Evolutionary conservation across 2,329 filamentous ascomycete genomes (phyloP).

Genomic region (Sarocladium oryzae): DNA sequence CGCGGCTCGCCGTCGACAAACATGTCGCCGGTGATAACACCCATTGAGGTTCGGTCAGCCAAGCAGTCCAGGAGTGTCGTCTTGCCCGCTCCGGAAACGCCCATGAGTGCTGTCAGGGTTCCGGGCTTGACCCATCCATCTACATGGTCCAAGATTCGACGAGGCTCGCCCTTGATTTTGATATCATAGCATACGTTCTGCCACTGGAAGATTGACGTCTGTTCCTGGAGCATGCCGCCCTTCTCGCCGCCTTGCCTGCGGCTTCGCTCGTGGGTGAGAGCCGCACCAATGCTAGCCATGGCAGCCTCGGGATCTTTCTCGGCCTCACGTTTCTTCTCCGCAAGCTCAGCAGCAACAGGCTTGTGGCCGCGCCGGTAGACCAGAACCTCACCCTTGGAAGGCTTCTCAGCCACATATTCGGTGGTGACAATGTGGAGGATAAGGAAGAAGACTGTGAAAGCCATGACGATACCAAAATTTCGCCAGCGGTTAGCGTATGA

Average conservation of each 20-base stretch:
- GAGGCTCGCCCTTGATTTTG: slow-evolving; percentile 65
- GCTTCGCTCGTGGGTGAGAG: slow-evolving; percentile 10
- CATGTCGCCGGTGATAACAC: slow-evolving; percentile 14
- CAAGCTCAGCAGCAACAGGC: slow-evolving; percentile 49
- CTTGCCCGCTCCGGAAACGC: slow-evolving; percentile 26
- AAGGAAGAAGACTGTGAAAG: slow-evolving; percentile 55
- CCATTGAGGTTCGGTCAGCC: slow-evolving; percentile 12
- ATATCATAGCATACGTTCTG: slow-evolving; percentile 65
- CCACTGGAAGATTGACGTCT: slow-evolving; percentile 64
- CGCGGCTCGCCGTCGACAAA: slow-evolving; percentile 13
- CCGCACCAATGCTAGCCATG: slow-evolving; percentile 41
- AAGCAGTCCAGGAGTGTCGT: slow-evolving; percentile 13
- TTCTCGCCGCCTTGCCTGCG: slow-evolving; percentile 9
- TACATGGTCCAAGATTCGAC: slow-evolving; percentile 74
- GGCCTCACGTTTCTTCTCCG: slow-evolving; percentile 48
- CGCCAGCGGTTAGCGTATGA: slow-evolving; percentile 56
- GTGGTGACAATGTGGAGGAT: slow-evolving; percentile 56
- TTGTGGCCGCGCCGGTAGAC: slow-evolving; percentile 67
- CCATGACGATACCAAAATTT: slow-evolving; percentile 64
- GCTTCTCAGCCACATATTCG: slow-evolving; percentile 59
- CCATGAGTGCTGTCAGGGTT: slow-evolving; percentile 80
- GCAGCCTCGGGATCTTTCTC: slow-evolving; percentile 49
- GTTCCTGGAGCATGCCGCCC: slow-evolving; percentile 22
- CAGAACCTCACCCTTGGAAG: slow-evolving; percentile 71
- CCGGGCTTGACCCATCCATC: slow-evolving; percentile 89